phyloP scores from a whole-genome alignment of 306 rosid species.

The Inga leiocalycina region DNA sequence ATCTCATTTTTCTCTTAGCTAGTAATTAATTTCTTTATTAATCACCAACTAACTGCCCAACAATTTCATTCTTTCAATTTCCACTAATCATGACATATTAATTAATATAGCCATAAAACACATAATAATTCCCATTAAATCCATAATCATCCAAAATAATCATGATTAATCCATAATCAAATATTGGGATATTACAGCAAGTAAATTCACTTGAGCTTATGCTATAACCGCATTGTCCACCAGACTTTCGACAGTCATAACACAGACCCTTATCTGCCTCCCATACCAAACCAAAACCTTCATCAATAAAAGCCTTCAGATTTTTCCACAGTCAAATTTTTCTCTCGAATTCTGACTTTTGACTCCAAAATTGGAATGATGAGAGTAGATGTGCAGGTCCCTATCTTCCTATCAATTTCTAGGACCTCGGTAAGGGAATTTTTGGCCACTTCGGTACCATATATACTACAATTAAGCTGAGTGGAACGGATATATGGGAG shows the following conservation, averaged over 20 bases:
- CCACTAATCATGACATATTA: too few species aligned
- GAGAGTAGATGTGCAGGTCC: conserved; percentile 34
- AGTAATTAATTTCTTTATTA: too few species aligned
- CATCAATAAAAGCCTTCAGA: conserved; percentile 37
- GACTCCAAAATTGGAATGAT: conserved; percentile 38
- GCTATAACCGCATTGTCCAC: conserved; percentile 57
- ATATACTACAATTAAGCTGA: conserved; percentile 44
- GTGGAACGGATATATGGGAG: neutral
- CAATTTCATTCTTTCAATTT: too few species aligned
- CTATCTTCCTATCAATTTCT: neutral
- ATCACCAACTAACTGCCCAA: too few species aligned
- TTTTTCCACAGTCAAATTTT: conserved; percentile 2
- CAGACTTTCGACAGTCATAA: conserved; percentile 37
- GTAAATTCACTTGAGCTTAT: conserved; percentile 36
- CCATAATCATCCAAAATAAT: too few species aligned
- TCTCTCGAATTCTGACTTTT: neutral
- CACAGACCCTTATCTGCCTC: conserved; percentile 45
- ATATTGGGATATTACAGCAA: too few species aligned
- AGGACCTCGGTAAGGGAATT: conserved; percentile 24
- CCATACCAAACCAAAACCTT: conserved; percentile 59
- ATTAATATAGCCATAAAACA: too few species aligned
- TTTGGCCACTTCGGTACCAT: conserved; percentile 16
- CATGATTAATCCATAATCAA: too few species aligned
- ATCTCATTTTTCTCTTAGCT: too few species aligned
- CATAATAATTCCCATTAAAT: too few species aligned